Percentiles rank a stretch among this genome's conserved stretches.
Evolutionary conservation across 139 green algal genomes (phyloP).

Genomic region (Tetraselmis chui): DNA sequence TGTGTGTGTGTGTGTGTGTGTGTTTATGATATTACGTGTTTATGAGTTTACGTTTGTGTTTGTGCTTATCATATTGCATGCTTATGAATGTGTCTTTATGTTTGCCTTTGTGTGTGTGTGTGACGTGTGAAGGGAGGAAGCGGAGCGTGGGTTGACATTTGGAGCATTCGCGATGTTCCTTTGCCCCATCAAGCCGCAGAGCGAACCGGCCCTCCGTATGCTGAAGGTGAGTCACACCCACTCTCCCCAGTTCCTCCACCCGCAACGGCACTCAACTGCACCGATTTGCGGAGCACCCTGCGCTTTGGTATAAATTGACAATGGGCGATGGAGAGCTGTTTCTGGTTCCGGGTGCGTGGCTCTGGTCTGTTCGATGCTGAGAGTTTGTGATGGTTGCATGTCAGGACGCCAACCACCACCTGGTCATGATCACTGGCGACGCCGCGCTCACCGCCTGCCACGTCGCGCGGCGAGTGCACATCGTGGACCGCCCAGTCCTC

Average conservation of each 20-base stretch:
- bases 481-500: conserved; percentile 67
- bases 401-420: conserved; percentile 58
- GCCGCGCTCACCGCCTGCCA: conserved; percentile 84
- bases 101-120: conserved; percentile 3
- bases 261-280: too few relatives aligned
- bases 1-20: too few relatives aligned
- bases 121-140: neutral
- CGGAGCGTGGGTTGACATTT: conserved; percentile 61
- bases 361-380: too few relatives aligned
- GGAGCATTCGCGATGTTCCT: conserved; percentile 81
- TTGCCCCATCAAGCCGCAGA: conserved; percentile 81
- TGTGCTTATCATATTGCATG: too few relatives aligned
- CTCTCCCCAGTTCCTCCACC: neutral
- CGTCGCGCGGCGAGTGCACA: conserved; percentile 70
- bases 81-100: too few relatives aligned
- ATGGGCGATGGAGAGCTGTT: too few relatives aligned
- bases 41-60: too few relatives aligned
- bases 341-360: too few relatives aligned
- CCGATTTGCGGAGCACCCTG: too few relatives aligned
- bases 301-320: too few relatives aligned
- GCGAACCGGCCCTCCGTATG: conserved; percentile 58
- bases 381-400: too few relatives aligned
- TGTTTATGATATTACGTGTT: too few relatives aligned
- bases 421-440: conserved; percentile 94
- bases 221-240: conserved; percentile 42